Percentiles rank a stretch among this genome's conserved stretches.
Conservation (phyloP, 2,329 filamentous ascomycete genomes). For the Chaetomium strumarium region DNA sequence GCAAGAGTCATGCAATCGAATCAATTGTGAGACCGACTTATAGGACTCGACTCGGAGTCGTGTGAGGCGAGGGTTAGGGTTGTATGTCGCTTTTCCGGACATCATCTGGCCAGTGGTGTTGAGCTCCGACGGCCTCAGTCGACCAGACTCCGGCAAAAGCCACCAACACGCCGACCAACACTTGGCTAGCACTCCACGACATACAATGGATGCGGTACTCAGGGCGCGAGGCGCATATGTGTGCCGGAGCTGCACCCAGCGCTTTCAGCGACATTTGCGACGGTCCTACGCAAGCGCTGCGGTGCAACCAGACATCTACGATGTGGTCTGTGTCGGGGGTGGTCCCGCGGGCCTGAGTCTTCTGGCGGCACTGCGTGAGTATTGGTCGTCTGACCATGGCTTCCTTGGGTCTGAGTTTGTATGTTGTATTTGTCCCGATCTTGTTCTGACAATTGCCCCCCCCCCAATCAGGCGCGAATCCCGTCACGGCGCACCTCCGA, state of each 20-base stretch:
- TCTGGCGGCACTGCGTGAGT: slow-evolving; percentile 66
- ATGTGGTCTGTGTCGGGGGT: slow-evolving; percentile 87
- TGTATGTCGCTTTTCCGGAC: neutral
- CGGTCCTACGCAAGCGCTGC: slow-evolving; percentile 39
- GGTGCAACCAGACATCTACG: slow-evolving; percentile 66
- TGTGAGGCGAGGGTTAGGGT: slow-evolving; percentile 9
- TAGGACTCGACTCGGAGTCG: neutral
- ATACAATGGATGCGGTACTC: slow-evolving; percentile 23
- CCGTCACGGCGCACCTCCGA: slow-evolving; percentile 67
- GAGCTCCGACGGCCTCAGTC: neutral
- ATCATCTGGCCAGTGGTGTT: neutral
- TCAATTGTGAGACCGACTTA: neutral
- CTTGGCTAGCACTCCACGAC: neutral
- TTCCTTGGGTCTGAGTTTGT: neutral
- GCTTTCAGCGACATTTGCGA: slow-evolving; percentile 31
- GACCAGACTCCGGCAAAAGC: neutral
- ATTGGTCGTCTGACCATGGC: neutral
- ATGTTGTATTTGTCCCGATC: neutral
- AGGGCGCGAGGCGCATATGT: slow-evolving; percentile 31
- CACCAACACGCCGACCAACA: neutral
- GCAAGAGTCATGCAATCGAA: neutral
- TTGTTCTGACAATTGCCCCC: slow-evolving; percentile 4
- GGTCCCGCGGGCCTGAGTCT: slow-evolving; percentile 85
- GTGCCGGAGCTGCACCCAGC: slow-evolving; percentile 43
- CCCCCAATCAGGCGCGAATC: slow-evolving; percentile 67